Evolutionary conservation across 2,329 filamentous ascomycete species (phyloP).

Genomic region (Rutstroemia sp.): DNA sequence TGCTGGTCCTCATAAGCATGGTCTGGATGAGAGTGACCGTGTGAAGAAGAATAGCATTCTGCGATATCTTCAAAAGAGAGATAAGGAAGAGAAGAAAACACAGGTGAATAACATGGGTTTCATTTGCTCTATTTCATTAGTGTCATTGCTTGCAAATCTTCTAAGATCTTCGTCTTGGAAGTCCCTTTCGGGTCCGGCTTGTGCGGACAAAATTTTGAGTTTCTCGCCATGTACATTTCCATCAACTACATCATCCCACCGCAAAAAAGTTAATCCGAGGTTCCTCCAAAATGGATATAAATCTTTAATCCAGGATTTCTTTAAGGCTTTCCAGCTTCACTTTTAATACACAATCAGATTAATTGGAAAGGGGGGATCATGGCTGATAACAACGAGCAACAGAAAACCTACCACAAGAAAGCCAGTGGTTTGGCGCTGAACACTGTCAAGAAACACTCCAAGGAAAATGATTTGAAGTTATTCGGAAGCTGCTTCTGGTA

Average conservation of each 20-base stretch:
- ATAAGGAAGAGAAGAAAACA: conserved; percentile 57
- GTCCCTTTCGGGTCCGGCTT: too few relatives aligned
- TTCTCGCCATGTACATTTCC: background rate
- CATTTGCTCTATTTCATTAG: too few relatives aligned
- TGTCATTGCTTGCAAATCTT: too few relatives aligned
- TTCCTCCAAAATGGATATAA: too few relatives aligned
- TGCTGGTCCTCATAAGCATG: conserved; percentile 67
- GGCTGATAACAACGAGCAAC: conserved; percentile 35
- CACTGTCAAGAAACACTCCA: conserved; percentile 64
- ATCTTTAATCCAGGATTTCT: background rate
- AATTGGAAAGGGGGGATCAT: conserved; percentile 18
- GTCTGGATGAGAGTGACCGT: conserved; percentile 64
- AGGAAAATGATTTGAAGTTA: conserved; percentile 64
- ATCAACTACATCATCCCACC: background rate
- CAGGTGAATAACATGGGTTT: conserved; percentile 33
- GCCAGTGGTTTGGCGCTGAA: conserved; percentile 62
- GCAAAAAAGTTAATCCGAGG: too few relatives aligned
- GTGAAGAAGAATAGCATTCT: conserved; percentile 77
- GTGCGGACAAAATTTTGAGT: too few relatives aligned
- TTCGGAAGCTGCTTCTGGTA: conserved; percentile 83
- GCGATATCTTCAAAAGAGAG: conserved; percentile 54
- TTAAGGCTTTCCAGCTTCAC: too few relatives aligned
- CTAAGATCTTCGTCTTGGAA: too few relatives aligned
- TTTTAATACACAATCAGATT: background rate
- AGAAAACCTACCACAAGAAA: conserved; percentile 66